Evolutionary conservation across 257 asterid species (phyloP).

Genomic region (Craterostigma plantagineum): DNA sequence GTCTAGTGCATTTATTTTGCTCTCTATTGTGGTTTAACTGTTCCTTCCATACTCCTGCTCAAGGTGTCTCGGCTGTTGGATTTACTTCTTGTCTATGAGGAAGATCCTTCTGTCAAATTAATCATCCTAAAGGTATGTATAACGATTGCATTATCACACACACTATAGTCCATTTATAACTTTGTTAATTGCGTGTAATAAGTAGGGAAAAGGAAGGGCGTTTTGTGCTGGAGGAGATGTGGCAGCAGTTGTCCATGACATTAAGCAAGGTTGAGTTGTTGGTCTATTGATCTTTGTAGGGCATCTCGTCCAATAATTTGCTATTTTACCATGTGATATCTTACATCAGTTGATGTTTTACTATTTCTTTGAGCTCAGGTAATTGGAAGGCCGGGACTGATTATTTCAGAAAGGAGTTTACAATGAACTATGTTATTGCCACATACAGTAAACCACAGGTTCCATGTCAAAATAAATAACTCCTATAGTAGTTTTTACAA

Average conservation of each 20-base stretch:
- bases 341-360: constrained; percentile 4
- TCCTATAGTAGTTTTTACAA: constrained; percentile 1
- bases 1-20: too few species aligned
- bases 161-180: not conserved
- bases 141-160: not conserved
- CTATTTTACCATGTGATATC: too few species aligned
- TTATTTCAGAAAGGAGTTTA: constrained; percentile 44
- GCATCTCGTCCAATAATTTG: not conserved
- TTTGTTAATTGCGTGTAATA: constrained; percentile 1
- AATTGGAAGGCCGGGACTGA: constrained; percentile 50
- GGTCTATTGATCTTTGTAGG: not conserved
- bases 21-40: too few species aligned
- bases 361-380: constrained; percentile 32
- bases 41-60: constrained; percentile 8
- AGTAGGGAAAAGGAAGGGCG: constrained; percentile 72
- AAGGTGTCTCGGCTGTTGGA: constrained; percentile 64
- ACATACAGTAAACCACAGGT: constrained; percentile 87
- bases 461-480: constrained; percentile 11
- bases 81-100: constrained; percentile 33
- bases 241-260: constrained; percentile 43
- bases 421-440: constrained; percentile 61
- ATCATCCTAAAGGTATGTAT: constrained; percentile 47
- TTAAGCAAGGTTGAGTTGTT: constrained; percentile 31
- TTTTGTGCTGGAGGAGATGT: constrained; percentile 98
- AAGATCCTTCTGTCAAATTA: constrained; percentile 48